Evolutionary conservation across 768 basidiomycete species (phyloP).

Genomic region (Cystofilobasidium macerans): DNA sequence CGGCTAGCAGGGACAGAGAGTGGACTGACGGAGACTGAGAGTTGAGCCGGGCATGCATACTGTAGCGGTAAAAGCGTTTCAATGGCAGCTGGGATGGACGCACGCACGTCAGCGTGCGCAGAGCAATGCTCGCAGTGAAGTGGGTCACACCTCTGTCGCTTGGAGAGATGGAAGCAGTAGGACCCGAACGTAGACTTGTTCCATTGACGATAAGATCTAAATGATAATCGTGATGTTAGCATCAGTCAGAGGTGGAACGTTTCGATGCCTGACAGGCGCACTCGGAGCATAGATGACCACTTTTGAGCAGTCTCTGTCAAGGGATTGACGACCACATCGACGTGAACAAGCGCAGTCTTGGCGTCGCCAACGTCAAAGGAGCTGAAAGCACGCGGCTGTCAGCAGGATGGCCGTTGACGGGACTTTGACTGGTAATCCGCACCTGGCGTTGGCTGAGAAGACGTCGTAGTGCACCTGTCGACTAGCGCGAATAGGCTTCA

Average conservation of each 20-base stretch:
- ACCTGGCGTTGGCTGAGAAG: constrained; percentile 58
- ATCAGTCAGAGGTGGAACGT: constrained; percentile 46
- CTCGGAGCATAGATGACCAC: constrained; percentile 70
- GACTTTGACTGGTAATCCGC: constrained; percentile 31
- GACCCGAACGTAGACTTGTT: constrained; percentile 50
- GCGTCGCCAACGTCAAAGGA: constrained; percentile 60
- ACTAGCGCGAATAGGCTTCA: neutral
- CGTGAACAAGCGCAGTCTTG: constrained; percentile 53
- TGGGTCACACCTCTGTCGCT: constrained; percentile 63
- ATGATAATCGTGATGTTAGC: constrained; percentile 42
- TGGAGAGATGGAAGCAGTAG: constrained; percentile 58
- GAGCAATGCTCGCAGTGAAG: no score
- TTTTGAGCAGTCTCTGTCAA: constrained; percentile 72
- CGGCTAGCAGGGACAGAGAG: neutral
- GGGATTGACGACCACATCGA: constrained; percentile 71
- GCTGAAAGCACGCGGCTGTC: constrained; percentile 40
- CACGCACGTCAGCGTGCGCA: neutral
- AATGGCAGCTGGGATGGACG: constrained; percentile 55
- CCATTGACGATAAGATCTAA: constrained; percentile 34
- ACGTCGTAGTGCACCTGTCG: constrained; percentile 44
- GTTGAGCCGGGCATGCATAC: constrained; percentile 46
- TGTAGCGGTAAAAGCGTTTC: constrained; percentile 84
- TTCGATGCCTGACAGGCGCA: constrained; percentile 36
- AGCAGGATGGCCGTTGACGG: no score
- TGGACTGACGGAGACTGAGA: constrained; percentile 63